Evolutionary conservation across 768 basidiomycete genomes (phyloP).

Genomic region (Glaciozyma antarctica): DNA sequence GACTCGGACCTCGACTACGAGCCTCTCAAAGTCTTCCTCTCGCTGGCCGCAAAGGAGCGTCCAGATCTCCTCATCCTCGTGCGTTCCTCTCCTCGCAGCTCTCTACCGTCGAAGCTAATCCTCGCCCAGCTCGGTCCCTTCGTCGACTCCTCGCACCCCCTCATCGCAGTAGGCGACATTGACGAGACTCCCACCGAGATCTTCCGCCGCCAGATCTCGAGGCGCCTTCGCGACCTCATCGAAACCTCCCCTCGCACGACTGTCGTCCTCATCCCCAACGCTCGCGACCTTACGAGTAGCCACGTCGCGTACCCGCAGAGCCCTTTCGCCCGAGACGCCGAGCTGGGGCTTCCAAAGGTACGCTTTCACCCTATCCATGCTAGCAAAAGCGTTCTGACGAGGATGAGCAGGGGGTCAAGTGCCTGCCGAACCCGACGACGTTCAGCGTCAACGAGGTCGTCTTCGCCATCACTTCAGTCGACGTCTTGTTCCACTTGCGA

Average conservation of each 20-base stretch:
- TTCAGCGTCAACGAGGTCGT: slow-evolving; percentile 77
- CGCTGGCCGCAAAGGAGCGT: slow-evolving; percentile 53
- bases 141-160: slow-evolving; percentile 64
- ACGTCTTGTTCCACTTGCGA: slow-evolving; percentile 77
- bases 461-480: slow-evolving; percentile 73
- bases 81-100: slow-evolving; percentile 27
- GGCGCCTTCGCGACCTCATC: slow-evolving; percentile 52
- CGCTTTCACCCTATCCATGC: background rate
- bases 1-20: slow-evolving; percentile 68
- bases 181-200: slow-evolving; percentile 56
- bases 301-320: slow-evolving; percentile 80
- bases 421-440: slow-evolving; percentile 75
- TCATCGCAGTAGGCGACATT: slow-evolving; percentile 63
- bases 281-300: slow-evolving; percentile 66
- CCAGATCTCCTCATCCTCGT: slow-evolving; percentile 76
- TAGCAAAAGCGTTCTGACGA: background rate
- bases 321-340: slow-evolving; percentile 37
- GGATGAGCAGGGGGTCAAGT: slow-evolving; percentile 55
- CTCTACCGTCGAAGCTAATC: background rate
- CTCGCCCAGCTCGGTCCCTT: slow-evolving; percentile 74
- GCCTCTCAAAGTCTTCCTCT: slow-evolving; percentile 57
- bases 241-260: slow-evolving; percentile 57
- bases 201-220: slow-evolving; percentile 57
- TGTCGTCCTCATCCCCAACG: slow-evolving; percentile 69
- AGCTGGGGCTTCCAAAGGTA: slow-evolving; percentile 41